These are phyloP conservation scores for Candida incommunis DNA, from an alignment of 805 yeast species.

Conservation along the genomic window DNA sequence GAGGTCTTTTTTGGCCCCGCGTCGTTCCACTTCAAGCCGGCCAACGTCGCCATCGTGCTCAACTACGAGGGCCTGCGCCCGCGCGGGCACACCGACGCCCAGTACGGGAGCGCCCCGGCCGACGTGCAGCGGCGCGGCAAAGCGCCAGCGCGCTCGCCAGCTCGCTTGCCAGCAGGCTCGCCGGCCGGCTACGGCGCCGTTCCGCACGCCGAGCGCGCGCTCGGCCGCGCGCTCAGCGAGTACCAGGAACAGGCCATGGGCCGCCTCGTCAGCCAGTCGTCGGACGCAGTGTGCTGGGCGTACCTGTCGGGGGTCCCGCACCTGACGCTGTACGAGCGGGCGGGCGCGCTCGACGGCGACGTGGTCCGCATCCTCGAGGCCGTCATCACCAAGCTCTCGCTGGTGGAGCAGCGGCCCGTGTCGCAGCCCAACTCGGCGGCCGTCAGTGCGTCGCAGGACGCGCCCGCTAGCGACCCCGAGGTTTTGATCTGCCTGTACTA, in stretches of 20 bases:
- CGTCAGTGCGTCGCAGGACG: background rate
- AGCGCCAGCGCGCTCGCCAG: background rate
- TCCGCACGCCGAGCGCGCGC: background rate
- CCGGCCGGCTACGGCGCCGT: background rate
- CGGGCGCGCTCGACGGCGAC: background rate
- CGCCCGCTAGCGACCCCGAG: background rate
- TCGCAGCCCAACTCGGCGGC: conserved; percentile 1
- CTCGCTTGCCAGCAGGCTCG: background rate
- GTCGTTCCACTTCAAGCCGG: background rate
- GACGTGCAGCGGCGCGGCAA: background rate
- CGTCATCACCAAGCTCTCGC: background rate
- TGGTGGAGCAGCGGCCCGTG: background rate
- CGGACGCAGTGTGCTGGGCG: background rate
- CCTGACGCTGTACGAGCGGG: conserved; percentile 1
- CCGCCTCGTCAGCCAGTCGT: background rate
- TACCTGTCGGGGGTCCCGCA: background rate
- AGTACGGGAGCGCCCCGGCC: too few species aligned
- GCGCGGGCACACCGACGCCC: too few species aligned
- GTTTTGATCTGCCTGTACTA: background rate
- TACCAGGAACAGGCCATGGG: background rate
- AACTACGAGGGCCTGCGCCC: too few species aligned
- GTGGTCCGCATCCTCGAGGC: background rate
- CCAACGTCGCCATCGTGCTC: background rate
- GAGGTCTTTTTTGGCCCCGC: background rate
- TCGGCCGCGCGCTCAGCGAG: background rate